phyloP scores from a whole-genome alignment of 192 early-diverging fungal genomes.

The Podochytrium sp. region DNA sequence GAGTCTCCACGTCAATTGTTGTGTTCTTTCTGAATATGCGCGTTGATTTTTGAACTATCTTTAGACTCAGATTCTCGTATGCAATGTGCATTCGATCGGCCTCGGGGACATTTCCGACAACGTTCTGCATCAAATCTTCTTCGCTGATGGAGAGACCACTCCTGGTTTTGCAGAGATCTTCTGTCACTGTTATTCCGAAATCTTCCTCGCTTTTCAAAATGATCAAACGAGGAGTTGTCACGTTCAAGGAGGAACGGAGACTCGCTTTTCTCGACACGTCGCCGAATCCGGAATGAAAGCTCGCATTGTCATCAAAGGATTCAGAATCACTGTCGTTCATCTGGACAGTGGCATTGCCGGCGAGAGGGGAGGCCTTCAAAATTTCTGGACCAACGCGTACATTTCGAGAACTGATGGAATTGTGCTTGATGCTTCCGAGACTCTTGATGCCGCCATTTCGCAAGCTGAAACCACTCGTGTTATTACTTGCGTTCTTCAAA shows the following conservation, averaged over 20 bases:
- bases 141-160: background rate
- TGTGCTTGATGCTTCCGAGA: too few relatives aligned
- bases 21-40: too few relatives aligned
- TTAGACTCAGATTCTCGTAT: background rate
- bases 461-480: too few relatives aligned
- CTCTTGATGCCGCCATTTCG: too few relatives aligned
- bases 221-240: background rate
- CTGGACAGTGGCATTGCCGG: too few relatives aligned
- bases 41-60: background rate
- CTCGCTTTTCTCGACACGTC: background rate
- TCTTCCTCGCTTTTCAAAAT: background rate
- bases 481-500: too few relatives aligned
- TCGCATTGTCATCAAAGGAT: background rate
- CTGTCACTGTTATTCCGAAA: background rate
- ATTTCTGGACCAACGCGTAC: too few relatives aligned
- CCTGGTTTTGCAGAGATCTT: too few relatives aligned
- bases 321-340: too few relatives aligned
- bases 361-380: too few relatives aligned
- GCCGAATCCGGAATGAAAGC: background rate
- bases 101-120: too few relatives aligned
- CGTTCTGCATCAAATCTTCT: background rate
- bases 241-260: background rate
- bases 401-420: too few relatives aligned
- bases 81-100: background rate
- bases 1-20: background rate